These are phyloP conservation scores for Boechera divaricarpa DNA, from an alignment of 345 rosid species.

Conservation along the genomic window DNA sequence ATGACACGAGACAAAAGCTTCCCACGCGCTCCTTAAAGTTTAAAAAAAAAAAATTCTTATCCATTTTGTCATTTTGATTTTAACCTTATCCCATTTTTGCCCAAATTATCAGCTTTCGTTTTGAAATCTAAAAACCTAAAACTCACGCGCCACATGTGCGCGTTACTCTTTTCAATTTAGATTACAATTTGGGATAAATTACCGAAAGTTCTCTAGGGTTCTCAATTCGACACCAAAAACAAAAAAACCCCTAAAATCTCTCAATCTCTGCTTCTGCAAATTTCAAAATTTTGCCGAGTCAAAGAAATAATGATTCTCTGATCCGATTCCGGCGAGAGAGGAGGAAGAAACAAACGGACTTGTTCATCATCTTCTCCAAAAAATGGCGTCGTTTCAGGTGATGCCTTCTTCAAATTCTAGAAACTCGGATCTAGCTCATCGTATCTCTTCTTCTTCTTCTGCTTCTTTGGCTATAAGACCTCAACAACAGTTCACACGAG, in stretches of 20 bases:
- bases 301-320: slow-evolving; percentile 29
- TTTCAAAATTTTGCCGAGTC: slow-evolving; percentile 25
- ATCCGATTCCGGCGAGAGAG: slow-evolving; percentile 44
- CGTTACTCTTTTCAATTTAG: background rate
- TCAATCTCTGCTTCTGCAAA: slow-evolving; percentile 1
- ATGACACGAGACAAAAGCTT: slow-evolving; percentile 27
- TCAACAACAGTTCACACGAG: slow-evolving; percentile 33
- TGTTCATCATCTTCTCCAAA: background rate
- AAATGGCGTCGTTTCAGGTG: slow-evolving; percentile 73
- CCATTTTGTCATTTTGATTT: background rate
- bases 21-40: slow-evolving; percentile 17
- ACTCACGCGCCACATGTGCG: slow-evolving; percentile 3
- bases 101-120: background rate
- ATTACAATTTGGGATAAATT: background rate
- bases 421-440: slow-evolving; percentile 70
- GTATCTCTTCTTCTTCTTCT: slow-evolving; percentile 43
- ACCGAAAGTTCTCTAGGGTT: background rate
- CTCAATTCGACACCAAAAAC: background rate
- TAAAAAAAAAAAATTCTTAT: background rate
- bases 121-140: background rate
- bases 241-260: slow-evolving; percentile 7
- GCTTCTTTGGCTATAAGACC: slow-evolving; percentile 50
- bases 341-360: background rate
- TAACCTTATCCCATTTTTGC: background rate
- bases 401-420: slow-evolving; percentile 67